Evolutionary conservation across 495 filamentous ascomycete genomes (phyloP), one percentile per base, ranked within the genome.

Genomic region (Diplogelasinospora grovesii): DNA sequence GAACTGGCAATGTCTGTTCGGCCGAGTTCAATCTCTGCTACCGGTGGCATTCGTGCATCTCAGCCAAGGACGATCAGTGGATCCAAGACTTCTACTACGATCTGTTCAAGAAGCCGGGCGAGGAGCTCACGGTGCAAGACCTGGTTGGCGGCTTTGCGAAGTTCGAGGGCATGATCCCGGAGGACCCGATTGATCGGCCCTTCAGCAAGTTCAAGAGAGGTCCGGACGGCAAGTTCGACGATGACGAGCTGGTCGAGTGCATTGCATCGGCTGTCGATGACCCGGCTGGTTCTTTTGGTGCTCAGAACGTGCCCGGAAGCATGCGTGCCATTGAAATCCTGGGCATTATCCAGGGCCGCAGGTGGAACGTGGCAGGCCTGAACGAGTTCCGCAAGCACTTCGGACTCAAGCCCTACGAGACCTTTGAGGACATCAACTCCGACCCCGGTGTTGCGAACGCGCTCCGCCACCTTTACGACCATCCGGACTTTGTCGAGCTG

Each of bases 301-400:
- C 82, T 2, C 78, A 79, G 5, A 81, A 85, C 46, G 82, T 93
- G 0, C 89, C 89, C 0, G 61, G 66, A 9, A 70, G 84, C 28
- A 73, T 95, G 68, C 75, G 75, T 34, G 74, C 77, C 9, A 71
- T 94, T 11, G 89, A 95, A 55, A 82, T 90, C 29, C 71, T 95
- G 0, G 87, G 89, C 24, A 94, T 95, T 40, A 74, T 86, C 48
- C 86, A 93, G 48, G 81, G 83, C 3, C 79, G 89, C 8, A 71
- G 76, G 14, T 94, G 89, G 89, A 86, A 87, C 46, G 52, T 89
- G 16, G 82, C 83, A 1, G 82, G 84, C 3, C 64, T 95, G 37
- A 95, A 95, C 57, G 89, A 95, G 59, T 89, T 95, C 65, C 71
- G 89, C 24, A 70, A 78, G 47, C 86, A 85, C 66, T 90, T 93